Conservation (phyloP, 208 protist species). For the Vickermania spadyakhi region DNA sequence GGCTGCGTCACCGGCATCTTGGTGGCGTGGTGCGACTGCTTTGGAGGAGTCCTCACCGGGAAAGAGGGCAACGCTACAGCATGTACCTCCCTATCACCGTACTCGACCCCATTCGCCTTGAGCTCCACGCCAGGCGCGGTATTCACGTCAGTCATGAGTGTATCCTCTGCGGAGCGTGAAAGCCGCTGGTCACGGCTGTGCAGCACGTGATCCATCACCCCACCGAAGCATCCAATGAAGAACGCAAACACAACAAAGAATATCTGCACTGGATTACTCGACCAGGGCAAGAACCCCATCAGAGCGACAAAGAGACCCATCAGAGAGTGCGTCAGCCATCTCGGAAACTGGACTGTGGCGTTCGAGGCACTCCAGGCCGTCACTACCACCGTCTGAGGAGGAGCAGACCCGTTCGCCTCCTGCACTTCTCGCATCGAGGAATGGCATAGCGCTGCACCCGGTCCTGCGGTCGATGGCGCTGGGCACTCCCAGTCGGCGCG, state of each 20-base stretch:
- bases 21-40: neutral
- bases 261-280: conserved; percentile 44
- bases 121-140: neutral
- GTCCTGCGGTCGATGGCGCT: too few species aligned
- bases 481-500: too few species aligned
- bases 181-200: conserved; percentile 2
- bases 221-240: conserved; percentile 28
- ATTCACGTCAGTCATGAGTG: neutral
- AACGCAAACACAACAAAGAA: conserved; percentile 42
- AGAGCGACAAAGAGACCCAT: conserved; percentile 34
- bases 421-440: too few species aligned
- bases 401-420: too few species aligned
- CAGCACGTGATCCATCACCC: conserved; percentile 22
- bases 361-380: too few species aligned
- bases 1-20: neutral
- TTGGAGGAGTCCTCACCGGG: neutral
- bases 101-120: neutral
- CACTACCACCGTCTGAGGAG: too few species aligned
- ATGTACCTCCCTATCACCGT: too few species aligned
- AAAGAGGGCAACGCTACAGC: neutral
- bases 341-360: too few species aligned
- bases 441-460: too few species aligned
- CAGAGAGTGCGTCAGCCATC: conserved; percentile 12
- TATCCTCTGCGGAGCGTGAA: neutral
- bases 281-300: conserved; percentile 74